phyloP scores from a whole-genome alignment of 352 stramenopile genomes.

The Plasmopara viticola region DNA sequence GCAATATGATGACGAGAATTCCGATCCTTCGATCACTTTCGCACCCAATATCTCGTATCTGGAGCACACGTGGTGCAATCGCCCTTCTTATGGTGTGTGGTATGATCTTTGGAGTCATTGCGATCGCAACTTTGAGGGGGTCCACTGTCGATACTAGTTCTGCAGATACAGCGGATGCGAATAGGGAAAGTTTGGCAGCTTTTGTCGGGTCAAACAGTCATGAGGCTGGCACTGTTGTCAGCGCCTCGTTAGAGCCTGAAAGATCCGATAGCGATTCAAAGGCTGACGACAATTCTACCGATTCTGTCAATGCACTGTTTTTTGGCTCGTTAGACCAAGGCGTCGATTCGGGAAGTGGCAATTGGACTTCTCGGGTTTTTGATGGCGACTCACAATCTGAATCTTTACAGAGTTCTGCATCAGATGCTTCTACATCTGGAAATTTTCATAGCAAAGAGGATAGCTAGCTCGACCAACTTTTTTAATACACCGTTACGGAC shows the following conservation, averaged over 20 bases:
- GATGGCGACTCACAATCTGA: not conserved
- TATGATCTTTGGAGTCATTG: conserved; percentile 23
- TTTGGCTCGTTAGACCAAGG: not conserved
- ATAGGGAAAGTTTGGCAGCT: conserved; percentile 4
- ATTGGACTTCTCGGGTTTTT: not conserved
- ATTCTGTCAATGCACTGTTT: not conserved
- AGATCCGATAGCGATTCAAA: not conserved
- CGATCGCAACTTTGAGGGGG: conserved; percentile 4
- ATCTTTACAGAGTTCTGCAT: not conserved
- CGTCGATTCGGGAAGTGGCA: not conserved
- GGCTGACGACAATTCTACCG: not conserved
- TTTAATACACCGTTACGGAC: too few species aligned
- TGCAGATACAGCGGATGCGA: conserved; percentile 6
- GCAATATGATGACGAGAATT: conserved; percentile 8
- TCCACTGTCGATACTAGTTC: not conserved
- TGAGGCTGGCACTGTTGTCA: conserved; percentile 1
- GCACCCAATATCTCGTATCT: conserved; percentile 14
- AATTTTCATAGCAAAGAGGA: not conserved
- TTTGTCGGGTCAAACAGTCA: conserved; percentile 11
- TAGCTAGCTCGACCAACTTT: not conserved
- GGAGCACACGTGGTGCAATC: conserved; percentile 19
- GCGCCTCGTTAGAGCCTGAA: not conserved
- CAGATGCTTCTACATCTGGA: not conserved
- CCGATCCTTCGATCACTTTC: conserved; percentile 20
- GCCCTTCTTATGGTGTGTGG: conserved; percentile 20